Conservation (phyloP, 2,329 filamentous ascomycete species). For the Periconia sp. region DNA sequence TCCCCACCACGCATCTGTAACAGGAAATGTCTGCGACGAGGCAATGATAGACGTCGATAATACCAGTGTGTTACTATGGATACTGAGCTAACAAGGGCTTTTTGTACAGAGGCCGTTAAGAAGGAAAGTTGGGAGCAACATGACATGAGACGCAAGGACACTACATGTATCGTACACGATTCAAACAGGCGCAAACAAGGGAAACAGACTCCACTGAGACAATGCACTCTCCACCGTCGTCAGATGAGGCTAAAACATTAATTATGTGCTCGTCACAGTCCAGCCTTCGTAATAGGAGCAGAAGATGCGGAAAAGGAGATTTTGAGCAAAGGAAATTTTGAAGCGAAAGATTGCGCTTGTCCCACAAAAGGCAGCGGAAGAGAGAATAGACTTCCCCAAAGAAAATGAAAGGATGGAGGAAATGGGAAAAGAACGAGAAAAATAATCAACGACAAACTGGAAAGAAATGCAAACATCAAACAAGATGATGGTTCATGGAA, state of each 20-base stretch:
- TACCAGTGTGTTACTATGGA: conserved; percentile 26
- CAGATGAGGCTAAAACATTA: conserved; percentile 42
- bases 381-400: conserved; percentile 8
- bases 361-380: conserved; percentile 10
- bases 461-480: background rate
- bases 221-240: conserved; percentile 33
- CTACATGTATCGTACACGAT: conserved; percentile 37
- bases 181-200: conserved; percentile 13
- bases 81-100: conserved; percentile 38
- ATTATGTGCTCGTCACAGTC: conserved; percentile 34
- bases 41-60: conserved; percentile 17
- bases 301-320: conserved; percentile 22
- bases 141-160: conserved; percentile 11
- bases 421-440: conserved; percentile 17
- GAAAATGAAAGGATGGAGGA: conserved; percentile 11
- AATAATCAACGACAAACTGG: conserved; percentile 14
- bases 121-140: conserved; percentile 1
- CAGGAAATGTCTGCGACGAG: conserved; percentile 9
- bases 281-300: conserved; percentile 27
- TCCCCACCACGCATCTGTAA: background rate
- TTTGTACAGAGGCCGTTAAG: conserved; percentile 42
- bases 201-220: conserved; percentile 5
- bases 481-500: conserved; percentile 27
- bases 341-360: conserved; percentile 15
- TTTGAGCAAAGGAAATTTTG: conserved; percentile 17